phyloP scores from a whole-genome alignment of 805 yeast species.

The Sungouiella blattae region DNA sequence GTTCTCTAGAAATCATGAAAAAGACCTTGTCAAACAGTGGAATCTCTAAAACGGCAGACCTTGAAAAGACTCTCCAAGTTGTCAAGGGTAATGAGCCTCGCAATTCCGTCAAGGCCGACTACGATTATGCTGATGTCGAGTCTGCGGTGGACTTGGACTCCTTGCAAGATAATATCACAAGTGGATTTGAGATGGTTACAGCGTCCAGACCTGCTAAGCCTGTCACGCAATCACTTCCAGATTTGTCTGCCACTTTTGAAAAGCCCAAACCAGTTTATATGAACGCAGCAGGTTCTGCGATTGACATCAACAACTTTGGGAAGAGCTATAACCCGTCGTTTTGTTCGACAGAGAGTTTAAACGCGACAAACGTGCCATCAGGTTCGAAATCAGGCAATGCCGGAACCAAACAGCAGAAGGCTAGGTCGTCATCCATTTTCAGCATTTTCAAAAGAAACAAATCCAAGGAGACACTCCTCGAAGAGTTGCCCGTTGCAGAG shows the following conservation, averaged over 20 bases:
- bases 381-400: not conserved
- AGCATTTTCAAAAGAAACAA: constrained; percentile 29
- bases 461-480: not conserved
- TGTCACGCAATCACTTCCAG: constrained; percentile 15
- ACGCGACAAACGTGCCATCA: not conserved
- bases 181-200: constrained; percentile 14
- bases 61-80: too few species aligned
- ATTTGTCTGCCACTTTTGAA: constrained; percentile 5
- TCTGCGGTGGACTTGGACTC: constrained; percentile 1
- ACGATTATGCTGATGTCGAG: constrained; percentile 6
- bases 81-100: constrained; percentile 2
- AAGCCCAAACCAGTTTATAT: constrained; percentile 7
- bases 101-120: constrained; percentile 9
- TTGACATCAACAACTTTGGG: constrained; percentile 40
- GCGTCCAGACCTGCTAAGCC: constrained; percentile 1
- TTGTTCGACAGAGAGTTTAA: constrained; percentile 3
- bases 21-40: constrained; percentile 11
- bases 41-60: constrained; percentile 3
- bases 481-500: too few species aligned
- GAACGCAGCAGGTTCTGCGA: constrained; percentile 31
- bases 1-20: constrained; percentile 9
- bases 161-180: constrained; percentile 6
- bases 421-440: constrained; percentile 22
- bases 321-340: constrained; percentile 37
- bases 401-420: too few species aligned